Base-by-base conservation (phyloP, 768 basidiomycete genomes). In the Tulasnella sp. region DNA sequence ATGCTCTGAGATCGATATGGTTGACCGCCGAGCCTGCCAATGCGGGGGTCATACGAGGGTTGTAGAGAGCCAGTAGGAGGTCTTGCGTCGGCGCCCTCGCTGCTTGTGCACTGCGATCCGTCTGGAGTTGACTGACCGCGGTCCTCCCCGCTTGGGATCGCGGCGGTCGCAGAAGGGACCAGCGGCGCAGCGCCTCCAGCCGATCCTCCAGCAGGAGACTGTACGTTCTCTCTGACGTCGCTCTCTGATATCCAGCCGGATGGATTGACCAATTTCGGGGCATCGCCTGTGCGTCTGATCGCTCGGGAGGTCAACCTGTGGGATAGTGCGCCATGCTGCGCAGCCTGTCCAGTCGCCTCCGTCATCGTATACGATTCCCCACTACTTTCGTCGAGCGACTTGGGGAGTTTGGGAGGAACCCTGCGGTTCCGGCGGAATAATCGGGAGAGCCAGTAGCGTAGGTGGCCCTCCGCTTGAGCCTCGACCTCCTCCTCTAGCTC, bases 211-310 rank as follows among this genome's bases (percentile, higher is more conserved):
- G 34, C 34, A 38, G 34, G 7, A 38, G 5, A 15, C 15, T 5
- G 34, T 38, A 15, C 34, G 34, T 5, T 5, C 15, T 38, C 7
- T 7, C 15, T 22, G 50, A 12, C 49, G 45, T 59, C 29, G 19
- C 45, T 74, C 75, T 60, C 80, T 78, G 55, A 80, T 22, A 87
- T 75, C 78, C 76, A 80, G 4, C 87, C 87, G 63, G 80, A 88
- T 2, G 87, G 87, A 66, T 88, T 78, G 24, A 90, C 74, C 1
- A 78, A 79, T 66, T 80, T 80, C 4, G 84, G 85, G 0, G 80
- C 77, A 49, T 76, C 78, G 59, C 86, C 80, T 15, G 63, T 53
- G 74, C 85, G 76, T 51, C 87, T 75, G 58, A 92, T 89, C 87
- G 90, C 89, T 56, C 87, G 81, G 24, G 84, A 73, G 49, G 78